These are phyloP conservation scores for Metarhizium rileyi DNA, from an alignment of 2,329 filamentous ascomycete genomes.

Conservation along the genomic window DNA sequence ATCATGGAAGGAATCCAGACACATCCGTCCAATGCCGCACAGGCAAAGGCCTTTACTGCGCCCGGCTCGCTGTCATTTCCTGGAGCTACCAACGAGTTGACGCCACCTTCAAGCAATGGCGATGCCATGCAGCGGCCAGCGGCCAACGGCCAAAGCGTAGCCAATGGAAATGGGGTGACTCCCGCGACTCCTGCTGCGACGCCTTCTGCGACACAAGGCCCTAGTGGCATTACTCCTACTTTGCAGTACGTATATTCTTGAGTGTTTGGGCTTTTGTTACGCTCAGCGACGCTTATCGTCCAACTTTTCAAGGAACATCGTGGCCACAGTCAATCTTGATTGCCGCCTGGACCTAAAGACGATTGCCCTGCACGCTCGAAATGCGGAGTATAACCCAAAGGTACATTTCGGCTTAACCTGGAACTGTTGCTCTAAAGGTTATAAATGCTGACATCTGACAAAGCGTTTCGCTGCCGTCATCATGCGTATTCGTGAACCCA, in stretches of 20 bases:
- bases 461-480: slow-evolving; percentile 98
- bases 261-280: slow-evolving; percentile 18
- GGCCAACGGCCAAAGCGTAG: slow-evolving; percentile 43
- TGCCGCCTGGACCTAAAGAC: slow-evolving; percentile 98
- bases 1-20: slow-evolving; percentile 86
- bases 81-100: slow-evolving; percentile 71
- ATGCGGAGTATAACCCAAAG: slow-evolving; percentile 98
- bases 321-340: slow-evolving; percentile 96
- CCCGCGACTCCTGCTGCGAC: slow-evolving; percentile 87
- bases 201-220: slow-evolving; percentile 70
- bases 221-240: slow-evolving; percentile 84
- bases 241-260: slow-evolving; percentile 77
- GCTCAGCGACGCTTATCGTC: slow-evolving; percentile 43
- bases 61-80: slow-evolving; percentile 89
- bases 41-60: slow-evolving; percentile 93
- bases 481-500: slow-evolving; percentile 98
- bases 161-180: slow-evolving; percentile 69
- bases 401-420: slow-evolving; percentile 38
- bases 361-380: slow-evolving; percentile 93
- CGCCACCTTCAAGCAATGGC: slow-evolving; percentile 65
- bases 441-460: slow-evolving; percentile 9
- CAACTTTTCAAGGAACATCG: slow-evolving; percentile 72
- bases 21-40: slow-evolving; percentile 80
- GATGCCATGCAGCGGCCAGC: slow-evolving; percentile 32
- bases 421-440: neutral